These are phyloP conservation scores for Fagopyrum esculentum DNA, from an alignment of 148 eudicot genomes.

Conservation along the genomic window DNA sequence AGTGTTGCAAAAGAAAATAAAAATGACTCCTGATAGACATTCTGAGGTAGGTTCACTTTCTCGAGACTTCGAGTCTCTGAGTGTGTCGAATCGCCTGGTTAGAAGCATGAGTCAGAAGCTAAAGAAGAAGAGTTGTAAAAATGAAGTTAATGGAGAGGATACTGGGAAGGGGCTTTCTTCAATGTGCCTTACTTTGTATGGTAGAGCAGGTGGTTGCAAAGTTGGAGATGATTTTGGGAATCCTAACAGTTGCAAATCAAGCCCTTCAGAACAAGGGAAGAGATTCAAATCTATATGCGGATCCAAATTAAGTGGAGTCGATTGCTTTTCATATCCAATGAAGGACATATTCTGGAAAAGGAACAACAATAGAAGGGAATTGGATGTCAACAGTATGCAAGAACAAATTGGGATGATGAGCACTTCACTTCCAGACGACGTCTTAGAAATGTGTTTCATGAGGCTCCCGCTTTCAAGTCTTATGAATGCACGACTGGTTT, in stretches of 20 bases:
- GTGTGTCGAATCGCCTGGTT: conserved; percentile 67
- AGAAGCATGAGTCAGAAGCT: conserved; percentile 78
- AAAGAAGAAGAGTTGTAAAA: conserved; percentile 43
- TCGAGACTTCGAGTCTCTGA: conserved; percentile 62
- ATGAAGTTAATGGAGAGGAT: conserved; percentile 49
- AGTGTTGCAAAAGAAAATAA: not conserved
- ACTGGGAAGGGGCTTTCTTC: conserved; percentile 45
- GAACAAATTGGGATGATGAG: conserved; percentile 38
- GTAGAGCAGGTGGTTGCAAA: conserved; percentile 89
- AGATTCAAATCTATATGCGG: conserved; percentile 47
- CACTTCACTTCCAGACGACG: conserved; percentile 74
- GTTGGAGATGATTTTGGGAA: conserved; percentile 76
- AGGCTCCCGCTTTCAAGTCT: conserved; percentile 90
- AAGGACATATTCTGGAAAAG: conserved; percentile 63
- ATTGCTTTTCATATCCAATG: conserved; percentile 69
- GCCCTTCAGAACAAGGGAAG: conserved; percentile 57
- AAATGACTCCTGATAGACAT: conserved; percentile 46
- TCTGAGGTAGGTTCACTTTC: conserved; percentile 47
- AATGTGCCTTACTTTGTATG: conserved; percentile 62
- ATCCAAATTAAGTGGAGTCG: conserved; percentile 54
- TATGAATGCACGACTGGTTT: conserved; percentile 93
- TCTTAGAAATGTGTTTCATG: conserved; percentile 88
- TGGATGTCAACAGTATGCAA: conserved; percentile 29
- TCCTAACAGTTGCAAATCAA: conserved; percentile 46
- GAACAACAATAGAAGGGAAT: conserved; percentile 31